A percentile compares a stretch with the other conserved stretches of the same genome.
phyloP scores from a whole-genome alignment of 2,329 filamentous ascomycete species.

The Clarireedia monteithiana region DNA sequence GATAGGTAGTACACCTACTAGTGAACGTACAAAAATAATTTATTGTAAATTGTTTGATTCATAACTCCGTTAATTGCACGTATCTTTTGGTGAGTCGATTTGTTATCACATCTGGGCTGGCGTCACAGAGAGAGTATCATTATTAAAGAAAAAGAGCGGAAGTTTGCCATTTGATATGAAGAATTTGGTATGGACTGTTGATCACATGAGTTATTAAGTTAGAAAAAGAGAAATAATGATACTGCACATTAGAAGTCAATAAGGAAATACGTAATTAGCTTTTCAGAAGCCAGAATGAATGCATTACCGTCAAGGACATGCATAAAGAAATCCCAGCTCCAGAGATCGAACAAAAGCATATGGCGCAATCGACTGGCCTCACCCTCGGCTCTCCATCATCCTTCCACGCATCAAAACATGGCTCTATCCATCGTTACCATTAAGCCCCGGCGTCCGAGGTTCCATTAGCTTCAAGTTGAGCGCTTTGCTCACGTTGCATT shows the following conservation, averaged over 20 bases:
- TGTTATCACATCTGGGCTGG: too few relatives aligned
- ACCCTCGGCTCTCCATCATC: constrained; percentile 12
- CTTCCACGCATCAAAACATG: constrained; percentile 12
- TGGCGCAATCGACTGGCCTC: constrained; percentile 15
- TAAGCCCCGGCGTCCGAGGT: constrained; percentile 22
- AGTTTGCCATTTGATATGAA: too few relatives aligned
- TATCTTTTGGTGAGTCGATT: too few relatives aligned
- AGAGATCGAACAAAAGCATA: constrained; percentile 19
- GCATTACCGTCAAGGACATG: constrained; percentile 29
- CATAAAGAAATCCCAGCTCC: constrained; percentile 26
- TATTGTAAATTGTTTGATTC: too few relatives aligned
- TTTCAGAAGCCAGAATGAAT: constrained; percentile 27
- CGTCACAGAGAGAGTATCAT: too few relatives aligned
- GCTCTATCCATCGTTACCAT: constrained; percentile 10
- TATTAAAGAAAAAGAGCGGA: too few relatives aligned
- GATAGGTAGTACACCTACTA: too few relatives aligned
- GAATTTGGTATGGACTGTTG: neutral
- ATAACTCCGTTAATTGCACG: too few relatives aligned
- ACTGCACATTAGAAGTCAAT: constrained; percentile 30
- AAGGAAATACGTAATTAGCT: constrained; percentile 30
- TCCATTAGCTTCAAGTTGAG: constrained; percentile 33
- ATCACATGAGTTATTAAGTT: constrained; percentile 8
- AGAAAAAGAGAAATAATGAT: constrained; percentile 22
- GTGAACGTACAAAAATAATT: too few relatives aligned
- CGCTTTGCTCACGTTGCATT: constrained; percentile 80